phyloP scores from a whole-genome alignment of 2,329 filamentous ascomycete genomes.

The Fragosphaeria purpurea region DNA sequence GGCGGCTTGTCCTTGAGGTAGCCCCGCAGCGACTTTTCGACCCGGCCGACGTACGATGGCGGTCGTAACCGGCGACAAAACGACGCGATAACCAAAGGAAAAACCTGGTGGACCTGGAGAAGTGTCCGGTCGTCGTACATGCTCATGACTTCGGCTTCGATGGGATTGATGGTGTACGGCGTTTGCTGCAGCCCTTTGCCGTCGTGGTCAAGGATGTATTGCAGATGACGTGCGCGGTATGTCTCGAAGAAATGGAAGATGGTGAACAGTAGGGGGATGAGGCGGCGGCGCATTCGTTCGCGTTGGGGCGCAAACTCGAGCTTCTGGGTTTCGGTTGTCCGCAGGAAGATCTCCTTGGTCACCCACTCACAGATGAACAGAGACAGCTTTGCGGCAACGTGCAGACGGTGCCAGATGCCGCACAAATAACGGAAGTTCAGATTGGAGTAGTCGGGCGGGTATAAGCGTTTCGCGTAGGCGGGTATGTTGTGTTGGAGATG shows the following conservation, averaged over 20 bases:
- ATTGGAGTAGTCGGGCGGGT: slow-evolving; percentile 39
- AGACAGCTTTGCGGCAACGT: slow-evolving; percentile 53
- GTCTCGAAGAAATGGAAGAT: slow-evolving; percentile 60
- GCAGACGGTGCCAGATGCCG: slow-evolving; percentile 54
- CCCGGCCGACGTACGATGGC: slow-evolving; percentile 52
- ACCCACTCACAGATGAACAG: slow-evolving; percentile 54
- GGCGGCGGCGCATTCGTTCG: slow-evolving; percentile 53
- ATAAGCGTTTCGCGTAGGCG: slow-evolving; percentile 49
- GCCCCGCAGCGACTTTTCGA: slow-evolving; percentile 53
- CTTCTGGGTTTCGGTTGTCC: slow-evolving; percentile 44
- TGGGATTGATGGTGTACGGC: slow-evolving; percentile 52
- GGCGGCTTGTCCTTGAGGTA: slow-evolving; percentile 53
- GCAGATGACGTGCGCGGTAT: slow-evolving; percentile 48
- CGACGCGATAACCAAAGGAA: slow-evolving; percentile 53
- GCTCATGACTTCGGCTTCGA: slow-evolving; percentile 51
- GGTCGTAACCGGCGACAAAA: slow-evolving; percentile 53
- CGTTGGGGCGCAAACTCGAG: slow-evolving; percentile 50
- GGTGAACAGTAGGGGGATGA: slow-evolving; percentile 55
- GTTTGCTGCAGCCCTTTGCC: slow-evolving; percentile 40
- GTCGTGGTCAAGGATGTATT: slow-evolving; percentile 42
- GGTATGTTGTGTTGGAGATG: slow-evolving; percentile 51
- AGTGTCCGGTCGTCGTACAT: slow-evolving; percentile 57
- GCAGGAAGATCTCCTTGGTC: slow-evolving; percentile 54
- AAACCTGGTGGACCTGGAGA: slow-evolving; percentile 53
- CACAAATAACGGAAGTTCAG: slow-evolving; percentile 53